Conservation (phyloP, 2,329 filamentous ascomycete species). For the Zasmidium cellare region DNA sequence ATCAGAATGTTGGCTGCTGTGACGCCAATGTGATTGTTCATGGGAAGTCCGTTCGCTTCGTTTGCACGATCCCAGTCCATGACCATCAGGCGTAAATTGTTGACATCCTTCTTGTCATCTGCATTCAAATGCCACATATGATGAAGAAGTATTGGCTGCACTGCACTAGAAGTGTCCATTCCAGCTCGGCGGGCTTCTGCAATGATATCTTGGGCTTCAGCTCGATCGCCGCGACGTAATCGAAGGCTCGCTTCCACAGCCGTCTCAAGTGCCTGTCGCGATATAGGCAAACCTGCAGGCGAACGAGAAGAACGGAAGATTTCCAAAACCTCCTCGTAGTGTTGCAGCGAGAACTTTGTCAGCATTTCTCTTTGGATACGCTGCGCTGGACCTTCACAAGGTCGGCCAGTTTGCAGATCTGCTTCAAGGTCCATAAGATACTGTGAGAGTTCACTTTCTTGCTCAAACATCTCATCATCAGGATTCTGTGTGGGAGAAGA, state of each 20-base stretch:
- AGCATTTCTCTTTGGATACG: conserved; percentile 27
- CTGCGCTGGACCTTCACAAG: not conserved
- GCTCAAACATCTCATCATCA: no score
- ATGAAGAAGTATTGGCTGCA: conserved; percentile 30
- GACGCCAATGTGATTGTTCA: conserved; percentile 30
- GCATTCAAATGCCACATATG: conserved; percentile 20
- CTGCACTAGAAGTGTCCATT: conserved; percentile 30
- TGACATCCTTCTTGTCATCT: conserved; percentile 13
- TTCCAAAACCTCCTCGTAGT: conserved; percentile 23
- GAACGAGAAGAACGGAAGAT: conserved; percentile 26
- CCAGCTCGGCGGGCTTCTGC: conserved; percentile 29
- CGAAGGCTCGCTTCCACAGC: conserved; percentile 33
- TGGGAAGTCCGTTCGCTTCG: conserved; percentile 26
- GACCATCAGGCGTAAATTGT: conserved; percentile 22
- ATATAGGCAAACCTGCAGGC: conserved; percentile 25
- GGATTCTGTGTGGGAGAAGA: no score
- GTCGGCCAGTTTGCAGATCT: not conserved
- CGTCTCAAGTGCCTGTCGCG: conserved; percentile 28
- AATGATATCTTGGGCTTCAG: conserved; percentile 25
- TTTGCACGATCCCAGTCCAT: conserved; percentile 34
- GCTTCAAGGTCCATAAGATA: not conserved
- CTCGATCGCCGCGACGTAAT: conserved; percentile 19
- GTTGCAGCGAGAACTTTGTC: conserved; percentile 21
- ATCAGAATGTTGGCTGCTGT: conserved; percentile 33
- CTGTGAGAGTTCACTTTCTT: not conserved